These are phyloP conservation scores for Entonaema liquescens DNA, from an alignment of 495 filamentous ascomycete genomes.

Conservation along the genomic window DNA sequence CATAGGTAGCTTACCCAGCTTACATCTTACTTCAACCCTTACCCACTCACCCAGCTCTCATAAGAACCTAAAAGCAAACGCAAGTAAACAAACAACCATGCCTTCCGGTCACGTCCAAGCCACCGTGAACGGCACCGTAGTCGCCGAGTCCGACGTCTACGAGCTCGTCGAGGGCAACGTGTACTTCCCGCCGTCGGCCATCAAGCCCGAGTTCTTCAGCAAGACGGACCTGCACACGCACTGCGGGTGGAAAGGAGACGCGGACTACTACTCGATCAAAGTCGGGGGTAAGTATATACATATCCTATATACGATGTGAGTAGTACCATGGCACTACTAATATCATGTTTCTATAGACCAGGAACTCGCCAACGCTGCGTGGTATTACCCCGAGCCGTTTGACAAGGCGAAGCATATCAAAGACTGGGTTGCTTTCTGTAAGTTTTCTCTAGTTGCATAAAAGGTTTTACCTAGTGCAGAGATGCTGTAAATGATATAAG, in stretches of 20 bases:
- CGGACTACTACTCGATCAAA: slow-evolving; percentile 71
- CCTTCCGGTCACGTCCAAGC: slow-evolving; percentile 61
- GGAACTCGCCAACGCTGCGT: slow-evolving; percentile 68
- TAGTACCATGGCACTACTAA: too few relatives aligned
- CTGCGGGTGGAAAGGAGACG: slow-evolving; percentile 77
- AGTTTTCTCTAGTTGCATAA: slow-evolving; percentile 39
- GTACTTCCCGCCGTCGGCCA: slow-evolving; percentile 65
- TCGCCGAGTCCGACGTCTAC: slow-evolving; percentile 69
- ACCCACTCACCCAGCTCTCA: background rate
- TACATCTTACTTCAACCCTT: background rate
- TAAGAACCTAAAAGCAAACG: background rate
- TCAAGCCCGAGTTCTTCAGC: slow-evolving; percentile 53
- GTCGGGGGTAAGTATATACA: slow-evolving; percentile 56
- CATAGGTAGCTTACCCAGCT: too few relatives aligned
- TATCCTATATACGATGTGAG: background rate
- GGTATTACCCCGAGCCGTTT: slow-evolving; percentile 71
- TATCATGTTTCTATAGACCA: too few relatives aligned
- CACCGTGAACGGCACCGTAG: slow-evolving; percentile 62
- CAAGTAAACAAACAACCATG: slow-evolving; percentile 29
- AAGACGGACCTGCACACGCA: slow-evolving; percentile 52
- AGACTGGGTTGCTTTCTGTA: slow-evolving; percentile 73
- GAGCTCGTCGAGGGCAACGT: slow-evolving; percentile 77
- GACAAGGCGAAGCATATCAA: slow-evolving; percentile 66
- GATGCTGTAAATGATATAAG: background rate
- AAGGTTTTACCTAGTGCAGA: background rate